Evolutionary conservation across 1,284 basidiomycete species (phyloP).

Genomic region (Boletus sp.): DNA sequence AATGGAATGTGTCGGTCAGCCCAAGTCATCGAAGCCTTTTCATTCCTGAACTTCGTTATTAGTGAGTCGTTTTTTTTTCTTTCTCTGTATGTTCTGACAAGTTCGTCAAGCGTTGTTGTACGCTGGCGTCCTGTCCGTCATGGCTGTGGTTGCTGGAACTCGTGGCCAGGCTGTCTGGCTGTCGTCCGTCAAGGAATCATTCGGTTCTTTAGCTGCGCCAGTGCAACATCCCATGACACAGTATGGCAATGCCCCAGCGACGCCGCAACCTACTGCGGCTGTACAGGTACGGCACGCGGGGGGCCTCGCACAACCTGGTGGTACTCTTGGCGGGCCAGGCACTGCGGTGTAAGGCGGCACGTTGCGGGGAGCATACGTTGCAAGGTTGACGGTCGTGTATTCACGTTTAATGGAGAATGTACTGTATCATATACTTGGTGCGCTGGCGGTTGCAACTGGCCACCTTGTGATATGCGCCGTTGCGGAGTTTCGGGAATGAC

Average conservation of each 20-base stretch:
- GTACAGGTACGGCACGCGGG: conserved; percentile 5
- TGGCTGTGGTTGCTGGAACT: conserved; percentile 35
- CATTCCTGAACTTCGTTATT: conserved; percentile 49
- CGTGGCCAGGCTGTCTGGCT: conserved; percentile 44
- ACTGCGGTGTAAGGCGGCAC: conserved; percentile 4
- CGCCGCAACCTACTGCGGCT: background rate
- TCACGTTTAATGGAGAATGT: background rate
- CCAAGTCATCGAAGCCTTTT: conserved; percentile 47
- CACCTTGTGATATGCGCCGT: conserved; percentile 18
- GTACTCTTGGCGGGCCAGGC: background rate
- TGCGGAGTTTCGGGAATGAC: conserved; percentile 31
- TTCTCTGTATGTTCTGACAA: background rate
- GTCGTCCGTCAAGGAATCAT: conserved; percentile 39
- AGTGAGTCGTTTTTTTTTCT: conserved; percentile 34
- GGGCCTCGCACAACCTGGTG: background rate
- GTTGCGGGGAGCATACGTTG: too few species aligned
- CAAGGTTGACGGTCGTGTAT: too few species aligned
- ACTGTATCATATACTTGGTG: too few species aligned
- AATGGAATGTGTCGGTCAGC: conserved; percentile 40
- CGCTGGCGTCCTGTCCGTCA: conserved; percentile 32
- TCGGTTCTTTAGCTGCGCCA: conserved; percentile 18
- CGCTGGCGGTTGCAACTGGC: too few species aligned
- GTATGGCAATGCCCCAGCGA: conserved; percentile 7
- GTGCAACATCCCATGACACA: conserved; percentile 23
- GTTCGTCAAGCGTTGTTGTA: conserved; percentile 41